Evolutionary conservation across 805 yeast genomes (phyloP), one percentile per base, ranked within the genome.

Genomic region (Candida qinlingensis): DNA sequence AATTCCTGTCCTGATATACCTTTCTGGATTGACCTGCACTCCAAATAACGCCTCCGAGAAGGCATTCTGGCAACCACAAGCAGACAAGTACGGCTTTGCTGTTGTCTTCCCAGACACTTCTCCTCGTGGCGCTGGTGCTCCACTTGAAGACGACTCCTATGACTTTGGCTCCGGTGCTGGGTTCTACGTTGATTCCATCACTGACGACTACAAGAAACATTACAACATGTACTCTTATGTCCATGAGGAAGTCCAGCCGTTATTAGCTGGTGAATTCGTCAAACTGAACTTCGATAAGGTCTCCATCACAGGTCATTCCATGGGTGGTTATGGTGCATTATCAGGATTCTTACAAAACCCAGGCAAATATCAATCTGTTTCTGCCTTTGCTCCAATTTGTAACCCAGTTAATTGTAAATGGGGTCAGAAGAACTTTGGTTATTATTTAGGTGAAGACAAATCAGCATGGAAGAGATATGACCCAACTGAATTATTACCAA

Each of bases 301-400:
- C 45, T 78, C 92, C 25, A 80, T 92, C 55, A 81, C 94, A n/a
- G 99, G 99, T 40, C 98, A 94, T 66, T 94, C 99, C 1, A 94
- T 94, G 98, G 99, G 99, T 44, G 99, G 99, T 1, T 88, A 79
- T 64, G 99, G 98, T 49, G 96, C 99, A 0, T 68, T 92, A 51
- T 70, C 85, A 51, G 72, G 81, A n/a, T 81, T 68, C 56, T 68
- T 92, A 51, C 78, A 75, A 53, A 80, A 85, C 64, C 87, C 91
- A 1, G 84, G 81, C 1, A 73, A 72, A 58, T 92, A 85, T 72
- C 79, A 79, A 63, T 81, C 94, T 1, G 91, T 87, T 39, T 79
- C 88, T 50, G 97, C 97, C 0, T 92, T 92, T 70, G 79, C 97
- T 0, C 98, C 99, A 46, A 87, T 94, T 55, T 69, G 80, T 28